These are phyloP conservation scores for Alternaria metachromatica DNA, from an alignment of 2,329 filamentous ascomycete species.

Conservation along the genomic window DNA sequence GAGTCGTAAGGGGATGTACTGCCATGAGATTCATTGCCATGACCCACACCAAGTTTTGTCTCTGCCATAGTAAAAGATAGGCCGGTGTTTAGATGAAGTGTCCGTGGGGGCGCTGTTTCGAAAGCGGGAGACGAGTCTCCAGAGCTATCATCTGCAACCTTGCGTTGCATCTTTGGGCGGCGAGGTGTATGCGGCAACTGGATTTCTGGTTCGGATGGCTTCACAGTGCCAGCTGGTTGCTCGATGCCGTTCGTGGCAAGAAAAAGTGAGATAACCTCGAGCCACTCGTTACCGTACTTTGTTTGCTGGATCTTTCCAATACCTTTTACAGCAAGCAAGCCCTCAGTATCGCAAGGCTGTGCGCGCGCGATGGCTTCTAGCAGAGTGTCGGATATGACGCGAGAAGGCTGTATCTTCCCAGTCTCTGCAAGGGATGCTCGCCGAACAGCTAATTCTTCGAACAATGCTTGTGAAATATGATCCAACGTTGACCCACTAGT, in stretches of 20 bases:
- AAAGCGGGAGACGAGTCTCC: conserved; percentile 33
- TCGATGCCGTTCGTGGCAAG: conserved; percentile 7
- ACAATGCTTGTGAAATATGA: conserved; percentile 23
- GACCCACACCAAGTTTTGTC: conserved; percentile 17
- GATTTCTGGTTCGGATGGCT: neutral
- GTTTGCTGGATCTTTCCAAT: conserved; percentile 25
- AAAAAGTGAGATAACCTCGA: conserved; percentile 33
- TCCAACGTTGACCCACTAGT: conserved; percentile 15
- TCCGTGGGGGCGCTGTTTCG: conserved; percentile 20
- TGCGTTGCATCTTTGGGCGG: neutral
- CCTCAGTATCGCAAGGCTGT: conserved; percentile 24
- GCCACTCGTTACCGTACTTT: conserved; percentile 37
- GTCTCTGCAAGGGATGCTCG: conserved; percentile 27
- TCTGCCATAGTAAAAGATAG: conserved; percentile 34
- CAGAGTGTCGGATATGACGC: conserved; percentile 28
- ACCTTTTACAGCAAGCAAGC: conserved; percentile 33
- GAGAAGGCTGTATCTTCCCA: conserved; percentile 11
- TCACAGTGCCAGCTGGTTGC: neutral
- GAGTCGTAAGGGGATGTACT: conserved; percentile 4
- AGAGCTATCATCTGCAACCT: conserved; percentile 3
- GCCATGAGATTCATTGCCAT: neutral
- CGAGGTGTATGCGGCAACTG: conserved; percentile 5
- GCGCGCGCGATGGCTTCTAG: conserved; percentile 33
- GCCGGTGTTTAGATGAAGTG: conserved; percentile 20
- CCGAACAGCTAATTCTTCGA: conserved; percentile 20